Conservation (phyloP, 768 basidiomycete genomes). For the Lyophyllum decastes region DNA sequence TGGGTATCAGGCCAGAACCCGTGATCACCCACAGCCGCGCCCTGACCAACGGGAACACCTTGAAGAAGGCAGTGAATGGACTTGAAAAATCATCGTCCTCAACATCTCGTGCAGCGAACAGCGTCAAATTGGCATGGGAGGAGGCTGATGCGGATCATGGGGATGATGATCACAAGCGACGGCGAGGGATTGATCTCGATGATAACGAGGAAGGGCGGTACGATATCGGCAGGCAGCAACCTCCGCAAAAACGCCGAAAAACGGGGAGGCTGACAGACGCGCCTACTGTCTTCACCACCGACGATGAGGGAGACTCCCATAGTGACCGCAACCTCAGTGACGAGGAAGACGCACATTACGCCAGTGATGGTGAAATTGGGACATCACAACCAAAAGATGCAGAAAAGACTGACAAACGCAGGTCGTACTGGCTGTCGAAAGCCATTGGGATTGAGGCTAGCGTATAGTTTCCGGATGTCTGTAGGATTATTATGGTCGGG, state of each 20-base stretch:
- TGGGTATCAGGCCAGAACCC: slow-evolving; percentile 42
- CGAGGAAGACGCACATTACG: slow-evolving; percentile 22
- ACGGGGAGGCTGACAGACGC: slow-evolving; percentile 39
- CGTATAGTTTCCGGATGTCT: slow-evolving; percentile 6
- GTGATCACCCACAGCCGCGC: slow-evolving; percentile 11
- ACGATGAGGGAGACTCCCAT: slow-evolving; percentile 46
- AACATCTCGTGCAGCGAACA: slow-evolving; percentile 18
- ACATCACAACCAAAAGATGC: slow-evolving; percentile 11
- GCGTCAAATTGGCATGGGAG: slow-evolving; percentile 39
- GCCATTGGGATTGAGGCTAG: slow-evolving; percentile 35
- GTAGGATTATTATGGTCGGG: not conserved
- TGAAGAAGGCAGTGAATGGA: slow-evolving; percentile 13
- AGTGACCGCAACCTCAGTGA: slow-evolving; percentile 14
- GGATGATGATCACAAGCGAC: slow-evolving; percentile 20
- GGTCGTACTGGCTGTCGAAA: slow-evolving; percentile 65
- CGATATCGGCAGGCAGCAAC: slow-evolving; percentile 45
- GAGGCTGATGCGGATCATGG: slow-evolving; percentile 35
- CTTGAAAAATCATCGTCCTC: slow-evolving; percentile 9
- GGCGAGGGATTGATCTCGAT: slow-evolving; percentile 14
- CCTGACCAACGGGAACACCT: not conserved
- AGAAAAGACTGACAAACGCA: slow-evolving; percentile 35
- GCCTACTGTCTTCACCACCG: slow-evolving; percentile 52
- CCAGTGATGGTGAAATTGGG: slow-evolving; percentile 14
- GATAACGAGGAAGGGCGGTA: slow-evolving; percentile 61
- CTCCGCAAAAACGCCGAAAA: slow-evolving; percentile 47